Evolutionary conservation across 768 basidiomycete species (phyloP), one percentile per base, ranked within the genome.

Genomic region (Fistulinella prunicolor): DNA sequence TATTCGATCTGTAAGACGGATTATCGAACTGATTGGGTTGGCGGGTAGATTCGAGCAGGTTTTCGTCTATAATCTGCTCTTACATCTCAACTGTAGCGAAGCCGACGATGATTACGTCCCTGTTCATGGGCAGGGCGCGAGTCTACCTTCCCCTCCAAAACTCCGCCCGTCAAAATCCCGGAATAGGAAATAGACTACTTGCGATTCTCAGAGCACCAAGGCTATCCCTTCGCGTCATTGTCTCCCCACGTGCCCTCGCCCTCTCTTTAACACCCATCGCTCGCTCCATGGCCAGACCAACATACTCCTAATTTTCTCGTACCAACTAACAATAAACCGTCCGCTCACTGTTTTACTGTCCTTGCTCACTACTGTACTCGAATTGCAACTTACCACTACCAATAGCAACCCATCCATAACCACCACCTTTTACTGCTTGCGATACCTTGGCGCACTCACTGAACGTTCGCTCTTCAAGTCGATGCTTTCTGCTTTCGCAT

Each of bases 61-160:
- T 44, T 94, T 95, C 59, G 87, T 95, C 1, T 83, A 89, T 55
- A 85, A 93, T 61, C 73, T 96, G 24, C 72, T 95, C 9, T 70
- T 89, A 20, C 80, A 94, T 64, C 82, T 94, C 51, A 82, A 80
- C 53, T 89, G 89, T 57, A 71, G 74, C 46, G 81, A 81, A 53
- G 70, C 88, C n/a, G 93, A 95, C 63, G 72, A 77, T 4, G 79
- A 83, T 50, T 95, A 90, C 64, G 72, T 78, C 26, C 93, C 93
- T 21, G 68, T 72, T 13, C 92, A 94, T 63, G 92, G 91, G 8
- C 77, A 85, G 20, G 89, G 85, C 29, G 83, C 87, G n/a, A 76
- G 79, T 28, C 64, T 77, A 16, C 70, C 78, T 3, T 65, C 71
- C 19, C 58, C 73, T 17, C 64, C 66, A 3, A 67, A 65, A 13